phyloP scores from a whole-genome alignment of 225 moss, liverwort and hornwort genomes.

The Polytrichum commune region DNA sequence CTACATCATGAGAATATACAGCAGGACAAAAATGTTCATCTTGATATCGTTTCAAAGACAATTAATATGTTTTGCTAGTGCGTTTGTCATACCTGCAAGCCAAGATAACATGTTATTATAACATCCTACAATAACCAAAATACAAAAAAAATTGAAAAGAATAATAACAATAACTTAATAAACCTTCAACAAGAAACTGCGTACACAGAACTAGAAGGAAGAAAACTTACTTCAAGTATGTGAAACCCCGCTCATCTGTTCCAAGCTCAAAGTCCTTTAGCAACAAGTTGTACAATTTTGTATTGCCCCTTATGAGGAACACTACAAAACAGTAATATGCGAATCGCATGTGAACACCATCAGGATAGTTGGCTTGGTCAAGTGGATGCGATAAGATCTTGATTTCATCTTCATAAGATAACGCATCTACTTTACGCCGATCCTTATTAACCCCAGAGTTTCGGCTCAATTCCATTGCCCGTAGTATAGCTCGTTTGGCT shows the following conservation, averaged over 20 bases:
- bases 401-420: background rate
- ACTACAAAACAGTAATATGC: background rate
- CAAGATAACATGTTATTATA: too few relatives aligned
- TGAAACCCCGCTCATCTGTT: background rate
- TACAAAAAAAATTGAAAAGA: background rate
- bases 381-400: background rate
- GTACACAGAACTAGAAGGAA: background rate
- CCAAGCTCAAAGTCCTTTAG: background rate
- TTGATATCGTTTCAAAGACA: background rate
- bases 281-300: background rate
- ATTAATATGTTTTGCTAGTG: background rate
- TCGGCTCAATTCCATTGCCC: background rate
- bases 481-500: background rate
- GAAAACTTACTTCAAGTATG: background rate
- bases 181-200: background rate
- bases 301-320: background rate
- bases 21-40: background rate
- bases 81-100: background rate
- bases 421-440: background rate
- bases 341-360: background rate
- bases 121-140: background rate
- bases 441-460: slow-evolving; percentile 3
- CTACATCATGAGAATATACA: background rate
- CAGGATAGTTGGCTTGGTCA: background rate
- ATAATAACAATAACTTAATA: background rate